Evolutionary conservation across 495 filamentous ascomycete genomes (phyloP).

Genomic region (Annulohypoxylon maeteangense): DNA sequence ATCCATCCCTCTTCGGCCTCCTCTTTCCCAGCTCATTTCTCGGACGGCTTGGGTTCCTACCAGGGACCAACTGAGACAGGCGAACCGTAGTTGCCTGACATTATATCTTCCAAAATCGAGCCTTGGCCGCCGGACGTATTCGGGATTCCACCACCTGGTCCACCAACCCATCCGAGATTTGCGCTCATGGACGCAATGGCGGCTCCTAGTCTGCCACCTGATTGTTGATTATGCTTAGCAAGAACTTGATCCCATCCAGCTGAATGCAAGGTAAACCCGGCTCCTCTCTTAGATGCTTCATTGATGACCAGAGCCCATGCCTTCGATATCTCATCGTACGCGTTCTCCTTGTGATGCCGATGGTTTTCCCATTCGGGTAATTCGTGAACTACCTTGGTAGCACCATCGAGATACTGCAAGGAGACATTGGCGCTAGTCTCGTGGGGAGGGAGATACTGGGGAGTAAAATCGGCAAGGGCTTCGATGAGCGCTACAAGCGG

Average conservation of each 20-base stretch:
- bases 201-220: constrained; percentile 81
- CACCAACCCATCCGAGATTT: constrained; percentile 80
- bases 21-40: not conserved
- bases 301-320: constrained; percentile 94
- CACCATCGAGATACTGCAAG: constrained; percentile 85
- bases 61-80: constrained; percentile 80
- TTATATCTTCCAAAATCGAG: constrained; percentile 81
- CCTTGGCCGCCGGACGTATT: constrained; percentile 58
- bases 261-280: constrained; percentile 89
- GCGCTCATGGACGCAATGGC: constrained; percentile 80
- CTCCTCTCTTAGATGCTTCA: constrained; percentile 90
- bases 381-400: constrained; percentile 87
- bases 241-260: constrained; percentile 94
- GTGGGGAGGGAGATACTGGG: constrained; percentile 91
- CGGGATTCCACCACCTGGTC: constrained; percentile 49
- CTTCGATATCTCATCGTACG: constrained; percentile 93
- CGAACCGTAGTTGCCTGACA: constrained; percentile 80
- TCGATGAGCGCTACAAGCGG: constrained; percentile 83
- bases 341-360: constrained; percentile 89
- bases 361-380: constrained; percentile 91
- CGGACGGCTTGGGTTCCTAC: constrained; percentile 49
- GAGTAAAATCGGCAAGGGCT: constrained; percentile 90
- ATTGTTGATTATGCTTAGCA: constrained; percentile 86
- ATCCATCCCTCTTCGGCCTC: not conserved
- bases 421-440: constrained; percentile 83